These are phyloP conservation scores for Epichloe coenophiala DNA, from an alignment of 2,329 filamentous ascomycete species.

Conservation along the genomic window DNA sequence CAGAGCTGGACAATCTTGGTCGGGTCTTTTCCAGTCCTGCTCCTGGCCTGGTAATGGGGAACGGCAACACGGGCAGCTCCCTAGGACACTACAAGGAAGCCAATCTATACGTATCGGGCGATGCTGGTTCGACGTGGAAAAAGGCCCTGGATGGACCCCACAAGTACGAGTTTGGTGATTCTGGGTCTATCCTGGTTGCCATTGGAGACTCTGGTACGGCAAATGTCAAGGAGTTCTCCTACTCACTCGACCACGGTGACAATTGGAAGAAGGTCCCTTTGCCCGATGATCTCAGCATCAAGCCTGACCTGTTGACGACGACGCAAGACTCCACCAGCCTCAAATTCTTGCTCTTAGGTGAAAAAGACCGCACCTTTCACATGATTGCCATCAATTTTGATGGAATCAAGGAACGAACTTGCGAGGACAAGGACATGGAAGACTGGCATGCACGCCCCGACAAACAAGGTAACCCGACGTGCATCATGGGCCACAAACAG, in stretches of 20 bases:
- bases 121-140: slow-evolving; percentile 79
- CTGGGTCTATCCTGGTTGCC: slow-evolving; percentile 78
- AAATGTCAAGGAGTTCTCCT: slow-evolving; percentile 45
- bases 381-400: slow-evolving; percentile 74
- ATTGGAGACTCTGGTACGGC: slow-evolving; percentile 58
- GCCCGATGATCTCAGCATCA: slow-evolving; percentile 51
- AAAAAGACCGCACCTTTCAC: slow-evolving; percentile 41
- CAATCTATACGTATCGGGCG: slow-evolving; percentile 76
- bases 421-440: slow-evolving; percentile 67
- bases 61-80: slow-evolving; percentile 74
- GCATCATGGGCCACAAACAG: slow-evolving; percentile 93
- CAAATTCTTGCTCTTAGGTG: slow-evolving; percentile 72
- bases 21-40: slow-evolving; percentile 88
- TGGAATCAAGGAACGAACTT: slow-evolving; percentile 66
- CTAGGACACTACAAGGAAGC: slow-evolving; percentile 60
- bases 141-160: slow-evolving; percentile 66
- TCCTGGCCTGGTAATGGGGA: slow-evolving; percentile 84
- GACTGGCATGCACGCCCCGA: slow-evolving; percentile 78
- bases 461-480: slow-evolving; percentile 66
- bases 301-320: slow-evolving; percentile 65
- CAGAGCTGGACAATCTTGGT: slow-evolving; percentile 67
- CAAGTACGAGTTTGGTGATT: slow-evolving; percentile 92
- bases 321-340: slow-evolving; percentile 85
- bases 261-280: slow-evolving; percentile 65
- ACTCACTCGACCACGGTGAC: slow-evolving; percentile 82